Evolutionary conservation across 306 rosid genomes (phyloP).

Genomic region (Abrus pulchellus): DNA sequence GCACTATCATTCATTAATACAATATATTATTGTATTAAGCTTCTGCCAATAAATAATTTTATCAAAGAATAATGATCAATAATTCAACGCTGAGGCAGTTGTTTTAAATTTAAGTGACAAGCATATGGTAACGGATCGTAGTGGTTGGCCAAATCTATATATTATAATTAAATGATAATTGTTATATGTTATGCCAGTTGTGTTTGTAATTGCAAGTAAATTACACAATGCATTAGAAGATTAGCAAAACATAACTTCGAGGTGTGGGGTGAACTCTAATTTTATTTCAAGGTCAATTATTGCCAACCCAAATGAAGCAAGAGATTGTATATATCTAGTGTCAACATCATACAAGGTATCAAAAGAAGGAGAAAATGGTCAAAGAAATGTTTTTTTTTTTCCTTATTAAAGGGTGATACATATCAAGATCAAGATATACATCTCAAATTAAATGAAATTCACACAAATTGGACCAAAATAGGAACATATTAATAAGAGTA

Average conservation of each 20-base stretch:
- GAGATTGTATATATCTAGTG: not conserved
- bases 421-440: slow-evolving; percentile 39
- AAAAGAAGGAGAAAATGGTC: not conserved
- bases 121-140: not conserved
- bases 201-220: slow-evolving; percentile 17
- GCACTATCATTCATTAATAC: not conserved
- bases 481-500: not conserved
- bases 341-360: not conserved
- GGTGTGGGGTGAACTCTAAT: not conserved
- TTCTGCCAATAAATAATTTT: slow-evolving; percentile 1
- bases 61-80: not conserved
- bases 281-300: not conserved
- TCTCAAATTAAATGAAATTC: slow-evolving; percentile 40
- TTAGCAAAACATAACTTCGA: too few species aligned
- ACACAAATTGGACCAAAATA: slow-evolving; percentile 45
- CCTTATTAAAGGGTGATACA: slow-evolving; percentile 11
- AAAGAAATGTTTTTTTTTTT: slow-evolving; percentile 16
- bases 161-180: slow-evolving; percentile 1
- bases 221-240: not conserved
- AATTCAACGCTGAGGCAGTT: slow-evolving; percentile 20
- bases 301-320: not conserved
- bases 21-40: not conserved
- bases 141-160: slow-evolving; percentile 26
- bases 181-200: slow-evolving; percentile 24
- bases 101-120: not conserved